Conservation (phyloP, 768 basidiomycete genomes). For the Pisolithus microcarpus region DNA sequence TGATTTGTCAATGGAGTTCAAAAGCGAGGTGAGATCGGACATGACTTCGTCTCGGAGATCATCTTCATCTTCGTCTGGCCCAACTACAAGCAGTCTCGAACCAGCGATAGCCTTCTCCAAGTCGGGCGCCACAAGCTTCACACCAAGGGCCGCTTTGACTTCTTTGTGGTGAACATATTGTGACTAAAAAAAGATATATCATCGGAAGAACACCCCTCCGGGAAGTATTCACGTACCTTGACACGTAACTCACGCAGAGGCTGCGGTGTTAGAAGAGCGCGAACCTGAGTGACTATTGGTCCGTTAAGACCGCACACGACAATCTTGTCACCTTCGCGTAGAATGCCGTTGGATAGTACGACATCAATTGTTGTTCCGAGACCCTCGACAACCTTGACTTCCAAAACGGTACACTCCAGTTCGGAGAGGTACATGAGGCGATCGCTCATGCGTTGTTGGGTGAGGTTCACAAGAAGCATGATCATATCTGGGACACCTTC, state of each 20-base stretch:
- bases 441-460: conserved; percentile 96
- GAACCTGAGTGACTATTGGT: conserved; percentile 90
- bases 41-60: conserved; percentile 92
- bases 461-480: conserved; percentile 94
- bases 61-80: conserved; percentile 96
- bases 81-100: conserved; percentile 84
- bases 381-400: conserved; percentile 98
- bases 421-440: conserved; percentile 97
- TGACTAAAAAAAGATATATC: conserved; percentile 46
- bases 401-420: conserved; percentile 94
- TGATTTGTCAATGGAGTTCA: conserved; percentile 88
- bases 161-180: conserved; percentile 96
- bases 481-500: conserved; percentile 99
- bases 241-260: conserved; percentile 92
- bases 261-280: conserved; percentile 92
- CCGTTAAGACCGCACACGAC: conserved; percentile 97
- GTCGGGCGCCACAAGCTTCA: conserved; percentile 92
- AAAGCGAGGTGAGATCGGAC: conserved; percentile 85
- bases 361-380: conserved; percentile 97
- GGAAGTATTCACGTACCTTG: conserved; percentile 53
- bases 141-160: conserved; percentile 93
- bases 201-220: neutral
- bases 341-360: conserved; percentile 87
- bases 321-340: conserved; percentile 88
- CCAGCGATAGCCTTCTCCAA: conserved; percentile 98